Evolutionary conservation across 768 basidiomycete species (phyloP), one percentile per base, ranked within the genome.

Genomic region (Butyriboletus loyo): DNA sequence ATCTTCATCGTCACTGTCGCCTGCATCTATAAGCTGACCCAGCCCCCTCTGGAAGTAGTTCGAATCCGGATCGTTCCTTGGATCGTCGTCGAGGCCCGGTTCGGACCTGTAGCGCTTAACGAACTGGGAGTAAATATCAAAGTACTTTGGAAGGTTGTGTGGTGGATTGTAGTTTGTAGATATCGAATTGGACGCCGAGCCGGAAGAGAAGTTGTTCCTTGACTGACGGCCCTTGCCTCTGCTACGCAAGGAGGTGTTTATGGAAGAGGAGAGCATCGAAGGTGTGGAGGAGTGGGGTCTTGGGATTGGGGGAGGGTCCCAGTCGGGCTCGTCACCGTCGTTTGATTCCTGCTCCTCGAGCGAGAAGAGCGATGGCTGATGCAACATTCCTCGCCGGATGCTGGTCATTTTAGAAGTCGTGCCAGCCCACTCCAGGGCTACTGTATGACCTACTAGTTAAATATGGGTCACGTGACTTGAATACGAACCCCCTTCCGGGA

Each of bases 61-160:
- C 58, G 81, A 84, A 66, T 92, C 89, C n/a, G 88, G 86, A 66
- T 92, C 90, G 60, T 84, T 82, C 52, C 85, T 79, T 22, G 83
- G 80, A 67, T 90, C 86, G 54, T 87, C 86, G 43, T 79, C 76
- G 36, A 80, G 75, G 24, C 75, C 79, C n/a, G 78, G 74, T 53
- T 78, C 79, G 7, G 85, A 83, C 63, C 87, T 78, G 71, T 90
- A 92, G 24, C 87, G 77, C 57, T 79, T 81, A 38, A 91, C 82
- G 64, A 91, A 91, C 64, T 90, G 88, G 21, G 86, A 83, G 71
- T 91, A 92, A 21, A 88, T 79, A 61, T 87, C 83, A 19, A 83
- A 71, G 59, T 80, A 77, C 44, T 72, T 75, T 24, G 75, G 67
- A 24, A 57, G 59, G 41, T 68, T 67, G 34, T 66, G 63, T 17